Evolutionary conservation across 192 early-diverging fungal species (phyloP), one percentile per base, ranked within the genome.

Genomic region (Chytriomyces hyalinus): DNA sequence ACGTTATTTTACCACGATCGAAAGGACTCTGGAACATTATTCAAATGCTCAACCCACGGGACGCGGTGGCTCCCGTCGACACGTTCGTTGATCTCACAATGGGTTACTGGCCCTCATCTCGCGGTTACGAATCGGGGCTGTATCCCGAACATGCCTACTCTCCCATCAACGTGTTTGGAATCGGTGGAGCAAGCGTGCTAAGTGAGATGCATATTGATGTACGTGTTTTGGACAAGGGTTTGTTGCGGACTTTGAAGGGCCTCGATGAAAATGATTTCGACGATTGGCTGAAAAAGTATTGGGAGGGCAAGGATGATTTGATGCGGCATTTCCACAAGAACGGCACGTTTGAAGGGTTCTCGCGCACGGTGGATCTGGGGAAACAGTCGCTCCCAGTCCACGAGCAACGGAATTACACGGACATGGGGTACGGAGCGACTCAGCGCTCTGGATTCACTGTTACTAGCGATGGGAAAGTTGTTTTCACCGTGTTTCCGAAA

Each of bases 301-400:
- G 71, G 71, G 71, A 73, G 44, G 28, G n/a, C 3, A 73, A 73
- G 28, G 71, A 73, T 48, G 57, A 61, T n/a, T 47, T 73, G 59
- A 62, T 73, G 71, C 59, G 60, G 3, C 28, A 49, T 43, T 73
- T 73, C 60, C 71, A 62, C 20, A 17, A 62, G 15, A 73, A 45
- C 26, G 71, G 71, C 6, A 60, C 7, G 36, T 73, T 73, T 73
- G 53, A n/a, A 13, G 53, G 53, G 53, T 57, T 57, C 53, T n/a
- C 13, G 53, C 53, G 53, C 13, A 20, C 13, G 13, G 53, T n/a
- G 53, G 20, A 57, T 20, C 3, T 57, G 15, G 53, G 13, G 53
- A 13, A 20, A 57, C 13, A 57, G 13, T 57, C 53, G 13, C 20
- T 57, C 1, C 53, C 53, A 13, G 20, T n/a, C 15, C 15, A 57